Evolutionary conservation across 192 early-diverging fungal genomes (phyloP), one percentile per base, ranked within the genome.

Genomic region (Mortierella alpina): DNA sequence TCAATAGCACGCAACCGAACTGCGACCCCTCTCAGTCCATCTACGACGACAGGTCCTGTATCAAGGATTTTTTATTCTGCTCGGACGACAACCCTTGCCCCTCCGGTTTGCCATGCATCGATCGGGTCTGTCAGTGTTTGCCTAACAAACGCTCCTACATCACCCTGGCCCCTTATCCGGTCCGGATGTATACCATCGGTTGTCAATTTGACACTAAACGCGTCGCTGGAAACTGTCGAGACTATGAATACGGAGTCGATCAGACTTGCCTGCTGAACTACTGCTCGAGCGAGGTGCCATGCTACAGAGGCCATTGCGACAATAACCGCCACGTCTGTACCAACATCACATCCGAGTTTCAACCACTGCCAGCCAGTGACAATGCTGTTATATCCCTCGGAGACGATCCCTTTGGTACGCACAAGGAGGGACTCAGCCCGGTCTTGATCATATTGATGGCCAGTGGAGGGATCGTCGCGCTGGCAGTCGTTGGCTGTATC

Each of bases 11-110:
- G 3, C 18, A 52, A 12, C 77, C 59, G 15, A 63, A 62, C 59
- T 80, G 77, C 49, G 77, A 80, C 31, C 70, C 77, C 10, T 80
- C 77, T 8, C 70, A 72, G 67, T 80, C 77, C 17, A 80, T 80
- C 44, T 80, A 80, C 60, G 59, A 72, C 58, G 17, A 18, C 15
- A 50, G 48, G 23, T 68, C 45, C 15, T 80, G 77, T 53, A 59
- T 80, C 70, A 80, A 80, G 17, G 77, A 80, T 54, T 80, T 62
- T 42, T 17, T 72, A 6, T 80, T 80, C 53, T 80, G 77, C 48
- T 80, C 77, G 14, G 77, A 80, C 47, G 77, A 80, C 46, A 80
- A 80, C 31, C 77, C 77, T 20, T 80, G 77, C 22, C 77, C 77
- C 11, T 72, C 70, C 40, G 46, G 59, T 11, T 63, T 80, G 18